These are phyloP conservation scores for Suillus bovinus DNA, from an alignment of 768 basidiomycete species.

Conservation along the genomic window DNA sequence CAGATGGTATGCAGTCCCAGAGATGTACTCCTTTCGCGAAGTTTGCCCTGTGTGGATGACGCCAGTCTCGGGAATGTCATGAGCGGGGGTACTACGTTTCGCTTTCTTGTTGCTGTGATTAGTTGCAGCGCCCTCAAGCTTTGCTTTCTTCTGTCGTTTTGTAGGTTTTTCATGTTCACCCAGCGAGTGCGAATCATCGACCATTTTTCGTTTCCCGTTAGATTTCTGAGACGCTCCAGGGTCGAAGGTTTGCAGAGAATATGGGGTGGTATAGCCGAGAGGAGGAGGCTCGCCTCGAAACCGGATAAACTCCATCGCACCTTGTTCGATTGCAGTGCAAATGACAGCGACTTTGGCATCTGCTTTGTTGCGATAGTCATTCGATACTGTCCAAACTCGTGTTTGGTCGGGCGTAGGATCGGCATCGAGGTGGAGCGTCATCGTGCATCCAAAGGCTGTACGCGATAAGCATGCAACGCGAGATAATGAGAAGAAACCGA, in stretches of 20 bases:
- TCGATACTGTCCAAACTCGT: slow-evolving; percentile 46
- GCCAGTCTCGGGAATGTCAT: slow-evolving; percentile 17
- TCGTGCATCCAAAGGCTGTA: slow-evolving; percentile 55
- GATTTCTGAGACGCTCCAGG: slow-evolving; percentile 23
- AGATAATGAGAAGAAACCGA: not conserved
- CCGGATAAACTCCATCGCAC: slow-evolving; percentile 60
- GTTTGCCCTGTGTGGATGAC: slow-evolving; percentile 14
- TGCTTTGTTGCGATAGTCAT: slow-evolving; percentile 54
- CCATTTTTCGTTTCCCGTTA: slow-evolving; percentile 37
- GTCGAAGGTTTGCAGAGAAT: slow-evolving; percentile 27
- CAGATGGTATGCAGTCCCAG: slow-evolving; percentile 4
- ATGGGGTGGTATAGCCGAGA: slow-evolving; percentile 40
- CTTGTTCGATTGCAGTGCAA: slow-evolving; percentile 51
- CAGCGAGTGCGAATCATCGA: slow-evolving; percentile 9
- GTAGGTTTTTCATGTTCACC: slow-evolving; percentile 12
- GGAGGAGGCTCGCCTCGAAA: slow-evolving; percentile 48
- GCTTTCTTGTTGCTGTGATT: slow-evolving; percentile 5
- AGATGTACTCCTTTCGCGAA: slow-evolving; percentile 11
- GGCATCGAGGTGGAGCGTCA: slow-evolving; percentile 44
- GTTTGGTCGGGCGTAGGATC: slow-evolving; percentile 33
- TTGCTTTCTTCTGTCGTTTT: slow-evolving; percentile 33
- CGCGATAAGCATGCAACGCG: slow-evolving; percentile 2
- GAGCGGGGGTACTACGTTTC: slow-evolving; percentile 17
- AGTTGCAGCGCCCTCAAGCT: not conserved
- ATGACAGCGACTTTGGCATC: slow-evolving; percentile 65